Evolutionary conservation across 2,329 filamentous ascomycete species (phyloP).

Genomic region (Neoascochyta sp.): DNA sequence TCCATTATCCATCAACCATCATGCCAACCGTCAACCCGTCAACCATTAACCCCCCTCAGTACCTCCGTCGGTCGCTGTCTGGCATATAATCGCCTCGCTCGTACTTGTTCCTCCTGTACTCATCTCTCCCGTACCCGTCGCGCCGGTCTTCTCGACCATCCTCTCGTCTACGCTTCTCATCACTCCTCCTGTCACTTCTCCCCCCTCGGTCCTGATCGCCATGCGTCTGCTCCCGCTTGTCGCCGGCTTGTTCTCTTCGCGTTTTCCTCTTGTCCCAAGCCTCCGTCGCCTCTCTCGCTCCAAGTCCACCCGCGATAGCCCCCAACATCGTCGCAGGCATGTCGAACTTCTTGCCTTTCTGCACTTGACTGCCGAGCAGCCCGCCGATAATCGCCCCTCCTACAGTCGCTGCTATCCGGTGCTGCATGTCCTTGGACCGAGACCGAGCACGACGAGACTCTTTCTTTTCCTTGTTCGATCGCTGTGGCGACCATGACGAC

Average conservation of each 20-base stretch:
- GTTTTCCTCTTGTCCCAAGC: slow-evolving; percentile 15
- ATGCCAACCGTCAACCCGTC: no score
- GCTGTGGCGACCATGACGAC: slow-evolving; percentile 30
- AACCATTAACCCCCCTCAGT: no score
- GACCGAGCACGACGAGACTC: slow-evolving; percentile 12
- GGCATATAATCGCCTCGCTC: no score
- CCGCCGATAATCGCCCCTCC: slow-evolving; percentile 37
- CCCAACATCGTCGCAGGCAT: slow-evolving; percentile 32
- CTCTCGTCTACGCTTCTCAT: slow-evolving; percentile 3
- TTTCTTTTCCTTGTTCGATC: slow-evolving; percentile 11
- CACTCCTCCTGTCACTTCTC: slow-evolving; percentile 3
- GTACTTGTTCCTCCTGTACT: slow-evolving; percentile 6
- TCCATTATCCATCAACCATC: no score
- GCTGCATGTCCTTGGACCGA: slow-evolving; percentile 18
- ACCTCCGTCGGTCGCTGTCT: no score
- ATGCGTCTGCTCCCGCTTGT: slow-evolving; percentile 7
- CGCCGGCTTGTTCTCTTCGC: slow-evolving; percentile 9
- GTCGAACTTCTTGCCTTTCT: slow-evolving; percentile 27
- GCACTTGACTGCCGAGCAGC: slow-evolving; percentile 20
- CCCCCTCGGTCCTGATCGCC: slow-evolving; percentile 3
- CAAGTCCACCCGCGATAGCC: slow-evolving; percentile 35
- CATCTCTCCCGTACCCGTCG: slow-evolving; percentile 2
- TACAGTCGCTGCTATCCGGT: slow-evolving; percentile 24
- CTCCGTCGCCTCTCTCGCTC: slow-evolving; percentile 27
- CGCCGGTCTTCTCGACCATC: neutral